Percentiles rank a stretch among this genome's conserved stretches.
phyloP scores from a whole-genome alignment of 2,329 filamentous ascomycete genomes.

The Colletotrichum siamense region DNA sequence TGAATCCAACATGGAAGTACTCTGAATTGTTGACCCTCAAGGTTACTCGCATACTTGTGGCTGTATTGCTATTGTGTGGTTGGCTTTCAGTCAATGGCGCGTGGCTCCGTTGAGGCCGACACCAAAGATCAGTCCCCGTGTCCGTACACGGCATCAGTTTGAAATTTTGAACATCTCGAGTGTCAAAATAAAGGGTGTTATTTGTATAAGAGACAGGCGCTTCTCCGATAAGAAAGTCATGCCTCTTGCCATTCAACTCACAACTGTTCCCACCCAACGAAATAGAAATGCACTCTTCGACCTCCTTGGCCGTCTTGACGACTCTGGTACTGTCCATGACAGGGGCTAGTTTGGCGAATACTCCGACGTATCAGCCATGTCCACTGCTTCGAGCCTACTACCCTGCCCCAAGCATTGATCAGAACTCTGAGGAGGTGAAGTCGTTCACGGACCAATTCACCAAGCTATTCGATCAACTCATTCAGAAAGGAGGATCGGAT shows the following conservation, averaged over 20 bases:
- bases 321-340: background rate
- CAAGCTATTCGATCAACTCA: conserved; percentile 24
- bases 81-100: background rate
- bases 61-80: background rate
- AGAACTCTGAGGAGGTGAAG: conserved; percentile 8
- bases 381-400: conserved; percentile 24
- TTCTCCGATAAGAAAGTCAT: background rate
- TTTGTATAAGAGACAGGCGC: background rate
- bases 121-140: background rate
- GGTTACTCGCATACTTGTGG: background rate
- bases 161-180: background rate
- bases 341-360: background rate
- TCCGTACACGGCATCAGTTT: background rate
- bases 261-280: background rate
- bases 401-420: conserved; percentile 15
- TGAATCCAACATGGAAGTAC: background rate
- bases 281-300: background rate
- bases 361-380: conserved; percentile 22
- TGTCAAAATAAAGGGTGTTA: background rate
- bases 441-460: conserved; percentile 23
- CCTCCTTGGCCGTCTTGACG: background rate
- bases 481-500: conserved; percentile 22
- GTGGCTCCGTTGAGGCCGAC: background rate
- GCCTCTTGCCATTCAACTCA: background rate
- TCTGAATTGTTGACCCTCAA: background rate